Evolutionary conservation across 306 rosid genomes (phyloP).

Genomic region (Prunus padus): DNA sequence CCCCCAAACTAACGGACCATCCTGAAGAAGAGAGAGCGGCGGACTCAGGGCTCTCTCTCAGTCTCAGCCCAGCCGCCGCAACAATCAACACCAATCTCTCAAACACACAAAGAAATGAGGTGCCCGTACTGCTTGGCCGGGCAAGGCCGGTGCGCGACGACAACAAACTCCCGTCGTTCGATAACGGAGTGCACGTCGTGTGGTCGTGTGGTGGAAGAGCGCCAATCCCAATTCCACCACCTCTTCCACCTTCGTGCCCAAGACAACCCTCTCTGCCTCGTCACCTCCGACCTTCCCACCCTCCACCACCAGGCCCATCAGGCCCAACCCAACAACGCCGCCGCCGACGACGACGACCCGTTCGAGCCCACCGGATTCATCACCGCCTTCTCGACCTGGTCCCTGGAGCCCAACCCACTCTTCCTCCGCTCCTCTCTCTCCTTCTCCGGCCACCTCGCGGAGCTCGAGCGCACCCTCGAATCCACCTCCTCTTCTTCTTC

Average conservation of each 20-base stretch:
- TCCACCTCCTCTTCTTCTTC: constrained; percentile 43
- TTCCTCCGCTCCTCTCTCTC: constrained; percentile 74
- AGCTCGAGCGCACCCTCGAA: constrained; percentile 87
- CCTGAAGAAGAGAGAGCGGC: neutral
- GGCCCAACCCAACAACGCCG: constrained; percentile 15
- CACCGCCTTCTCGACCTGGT: constrained; percentile 91
- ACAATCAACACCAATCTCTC: neutral
- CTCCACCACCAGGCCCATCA: constrained; percentile 13
- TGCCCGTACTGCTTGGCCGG: constrained; percentile 85
- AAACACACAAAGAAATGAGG: constrained; percentile 48
- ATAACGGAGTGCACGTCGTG: constrained; percentile 89
- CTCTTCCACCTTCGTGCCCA: constrained; percentile 86
- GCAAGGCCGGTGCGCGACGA: constrained; percentile 83
- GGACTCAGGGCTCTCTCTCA: neutral
- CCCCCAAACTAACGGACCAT: neutral
- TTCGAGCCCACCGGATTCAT: constrained; percentile 95
- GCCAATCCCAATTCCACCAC: constrained; percentile 82
- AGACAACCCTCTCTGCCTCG: constrained; percentile 87
- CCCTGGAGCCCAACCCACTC: constrained; percentile 82
- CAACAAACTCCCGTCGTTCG: constrained; percentile 51
- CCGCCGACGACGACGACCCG: constrained; percentile 57
- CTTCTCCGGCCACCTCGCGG: constrained; percentile 95
- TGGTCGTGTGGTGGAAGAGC: constrained; percentile 87
- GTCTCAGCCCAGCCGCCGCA: neutral
- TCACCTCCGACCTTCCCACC: constrained; percentile 84